These are phyloP conservation scores for Dysphania ambrosioides DNA, from an alignment of 148 eudicot genomes.

Conservation along the genomic window DNA sequence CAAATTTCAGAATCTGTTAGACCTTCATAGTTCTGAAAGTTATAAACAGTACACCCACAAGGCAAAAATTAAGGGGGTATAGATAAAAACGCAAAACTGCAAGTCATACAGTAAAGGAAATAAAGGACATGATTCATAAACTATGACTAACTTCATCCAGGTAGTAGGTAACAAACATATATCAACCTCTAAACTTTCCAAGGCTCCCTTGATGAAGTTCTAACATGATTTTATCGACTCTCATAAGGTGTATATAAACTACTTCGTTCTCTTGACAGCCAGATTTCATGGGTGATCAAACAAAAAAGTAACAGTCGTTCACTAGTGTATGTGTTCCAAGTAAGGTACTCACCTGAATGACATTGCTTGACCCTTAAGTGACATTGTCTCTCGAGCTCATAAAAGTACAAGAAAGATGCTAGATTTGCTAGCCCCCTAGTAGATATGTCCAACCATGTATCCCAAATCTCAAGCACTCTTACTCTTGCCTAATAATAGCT, in stretches of 20 bases:
- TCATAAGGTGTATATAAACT: not conserved
- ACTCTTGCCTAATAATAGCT: not conserved
- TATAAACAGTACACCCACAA: not conserved
- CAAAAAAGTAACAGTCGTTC: not conserved
- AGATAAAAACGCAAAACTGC: not conserved
- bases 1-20: constrained; percentile 10
- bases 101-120: not conserved
- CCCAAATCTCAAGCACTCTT: not conserved
- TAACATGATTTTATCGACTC: not conserved
- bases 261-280: not conserved
- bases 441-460: not conserved
- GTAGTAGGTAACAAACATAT: not conserved
- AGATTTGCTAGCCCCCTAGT: not conserved
- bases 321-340: not conserved
- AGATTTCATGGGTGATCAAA: not conserved
- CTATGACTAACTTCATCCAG: not conserved
- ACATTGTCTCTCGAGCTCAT: not conserved
- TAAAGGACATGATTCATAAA: not conserved
- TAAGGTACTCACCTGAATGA: not conserved
- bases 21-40: not conserved
- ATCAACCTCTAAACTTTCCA: not conserved
- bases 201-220: not conserved
- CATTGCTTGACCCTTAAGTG: not conserved
- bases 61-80: not conserved
- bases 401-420: not conserved